Conservation (phyloP, 805 yeast genomes). For the Suhomyces tanzawaensis region DNA sequence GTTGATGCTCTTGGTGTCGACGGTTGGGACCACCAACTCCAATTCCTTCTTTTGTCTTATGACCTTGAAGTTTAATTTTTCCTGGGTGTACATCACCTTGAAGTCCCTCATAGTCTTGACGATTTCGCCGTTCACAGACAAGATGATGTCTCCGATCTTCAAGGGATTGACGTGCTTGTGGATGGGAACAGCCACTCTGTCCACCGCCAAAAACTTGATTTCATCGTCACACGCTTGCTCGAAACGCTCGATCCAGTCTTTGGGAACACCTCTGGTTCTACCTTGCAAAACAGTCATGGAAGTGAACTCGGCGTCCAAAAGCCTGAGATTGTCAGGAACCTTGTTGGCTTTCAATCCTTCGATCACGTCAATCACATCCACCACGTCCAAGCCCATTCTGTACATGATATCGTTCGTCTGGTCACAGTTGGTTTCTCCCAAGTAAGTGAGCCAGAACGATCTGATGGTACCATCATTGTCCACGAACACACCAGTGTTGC, state of each 20-base stretch:
- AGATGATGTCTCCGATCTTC: slow-evolving; percentile 70
- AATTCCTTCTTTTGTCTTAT: slow-evolving; percentile 69
- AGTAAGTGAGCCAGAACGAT: slow-evolving; percentile 80
- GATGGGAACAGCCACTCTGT: slow-evolving; percentile 59
- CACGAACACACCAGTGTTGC: slow-evolving; percentile 76
- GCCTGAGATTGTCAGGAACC: slow-evolving; percentile 52
- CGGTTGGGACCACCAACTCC: slow-evolving; percentile 62
- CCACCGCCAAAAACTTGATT: slow-evolving; percentile 68
- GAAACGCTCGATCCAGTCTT: slow-evolving; percentile 70
- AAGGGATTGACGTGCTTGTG: slow-evolving; percentile 33
- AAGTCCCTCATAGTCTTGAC: slow-evolving; percentile 70
- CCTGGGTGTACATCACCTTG: slow-evolving; percentile 45
- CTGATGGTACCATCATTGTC: slow-evolving; percentile 76
- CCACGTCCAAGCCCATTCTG: slow-evolving; percentile 74
- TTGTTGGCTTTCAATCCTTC: slow-evolving; percentile 49
- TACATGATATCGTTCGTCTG: slow-evolving; percentile 55
- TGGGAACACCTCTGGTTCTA: slow-evolving; percentile 83
- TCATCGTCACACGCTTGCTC: slow-evolving; percentile 64
- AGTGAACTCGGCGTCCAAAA: slow-evolving; percentile 77
- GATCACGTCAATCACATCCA: slow-evolving; percentile 59
- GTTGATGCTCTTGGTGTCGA: slow-evolving; percentile 51
- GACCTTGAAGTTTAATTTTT: slow-evolving; percentile 53
- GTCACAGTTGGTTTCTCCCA: slow-evolving; percentile 68
- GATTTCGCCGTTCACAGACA: slow-evolving; percentile 63
- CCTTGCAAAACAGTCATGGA: slow-evolving; percentile 70